Evolutionary conservation across 345 rosid species (phyloP).

Genomic region (Citrus reticulata): DNA sequence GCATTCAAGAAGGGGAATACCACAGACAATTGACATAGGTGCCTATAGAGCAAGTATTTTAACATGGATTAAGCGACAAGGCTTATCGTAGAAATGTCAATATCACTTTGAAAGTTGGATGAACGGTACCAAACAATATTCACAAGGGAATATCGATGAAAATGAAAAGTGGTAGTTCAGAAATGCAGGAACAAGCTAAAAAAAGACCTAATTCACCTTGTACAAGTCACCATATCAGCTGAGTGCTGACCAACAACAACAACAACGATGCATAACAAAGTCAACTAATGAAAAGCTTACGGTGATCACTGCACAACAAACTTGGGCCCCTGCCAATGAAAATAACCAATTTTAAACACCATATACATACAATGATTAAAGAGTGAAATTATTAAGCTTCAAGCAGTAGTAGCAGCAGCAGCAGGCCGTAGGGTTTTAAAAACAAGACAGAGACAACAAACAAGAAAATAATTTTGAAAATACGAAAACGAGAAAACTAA

Average conservation of each 20-base stretch:
- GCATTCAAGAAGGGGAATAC: constrained; percentile 80
- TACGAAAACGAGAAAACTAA: neutral
- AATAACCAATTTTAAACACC: neutral
- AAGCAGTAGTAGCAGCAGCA: neutral
- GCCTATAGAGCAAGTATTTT: constrained; percentile 41
- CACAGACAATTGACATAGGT: constrained; percentile 77
- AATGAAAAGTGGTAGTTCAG: neutral
- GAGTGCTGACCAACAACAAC: neutral
- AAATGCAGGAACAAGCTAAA: neutral
- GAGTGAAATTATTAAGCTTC: neutral
- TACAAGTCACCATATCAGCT: neutral
- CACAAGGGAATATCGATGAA: neutral
- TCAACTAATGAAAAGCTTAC: neutral
- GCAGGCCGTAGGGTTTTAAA: too few species aligned
- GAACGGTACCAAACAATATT: neutral
- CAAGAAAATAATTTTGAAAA: neutral
- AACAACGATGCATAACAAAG: neutral
- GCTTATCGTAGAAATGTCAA: neutral
- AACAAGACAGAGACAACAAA: too few species aligned
- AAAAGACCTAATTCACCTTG: neutral
- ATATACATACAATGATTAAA: neutral
- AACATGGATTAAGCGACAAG: constrained; percentile 12
- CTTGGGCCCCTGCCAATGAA: neutral
- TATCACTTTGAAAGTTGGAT: too few species aligned
- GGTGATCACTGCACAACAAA: neutral